Evolutionary conservation across 768 basidiomycete genomes (phyloP), one percentile per base, ranked within the genome.

Genomic region (Hygrophorus russula): DNA sequence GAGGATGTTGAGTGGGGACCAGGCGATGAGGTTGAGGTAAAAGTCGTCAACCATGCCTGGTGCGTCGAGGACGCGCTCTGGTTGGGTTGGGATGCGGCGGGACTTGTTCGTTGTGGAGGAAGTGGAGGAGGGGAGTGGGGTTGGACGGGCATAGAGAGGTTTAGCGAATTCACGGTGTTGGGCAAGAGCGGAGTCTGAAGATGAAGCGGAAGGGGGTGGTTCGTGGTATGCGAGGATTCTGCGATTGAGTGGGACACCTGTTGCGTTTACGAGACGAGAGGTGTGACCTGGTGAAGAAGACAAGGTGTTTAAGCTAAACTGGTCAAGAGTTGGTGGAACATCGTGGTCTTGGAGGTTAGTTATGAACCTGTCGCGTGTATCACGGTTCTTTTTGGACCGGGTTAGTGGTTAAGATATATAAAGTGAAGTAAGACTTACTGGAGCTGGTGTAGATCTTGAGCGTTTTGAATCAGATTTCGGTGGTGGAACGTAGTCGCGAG

Each of bases 1-100:
- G 9, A 99, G 78, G 19, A 80, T 65, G 59, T 98, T 97, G 51
- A 76, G 75, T 33, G 72, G 73, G 29, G 84, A 85, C 96, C 96
- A 99, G 13, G 82, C 74, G 41, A 97, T 60, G 41, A 99, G 70
- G 59, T 98, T 99, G 56, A 99, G 78, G 57, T 99, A 99, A 60
- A 94, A 99, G 60, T 99, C 96, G 51, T 98, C 91, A 8, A 80
- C 72, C 71, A 87, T 81, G 5, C 89, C 89, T 1, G 92, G 92
- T 0, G 94, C 94, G 53, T 98, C 96, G 8, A 99, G 72, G 6
- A 97, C 91, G n/a, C 91, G 76, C 53, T 94, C 87, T 0, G 94
- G 89, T 17, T 80, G 77, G 0, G 86, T 85, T 0, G 91, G 75
- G 42, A 97, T 88, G 51, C 83, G 81, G 14, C 94, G 74, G 4